Base-by-base conservation (phyloP, 2,329 filamentous ascomycete species). In the Fusarium neocosmosporiellum region DNA sequence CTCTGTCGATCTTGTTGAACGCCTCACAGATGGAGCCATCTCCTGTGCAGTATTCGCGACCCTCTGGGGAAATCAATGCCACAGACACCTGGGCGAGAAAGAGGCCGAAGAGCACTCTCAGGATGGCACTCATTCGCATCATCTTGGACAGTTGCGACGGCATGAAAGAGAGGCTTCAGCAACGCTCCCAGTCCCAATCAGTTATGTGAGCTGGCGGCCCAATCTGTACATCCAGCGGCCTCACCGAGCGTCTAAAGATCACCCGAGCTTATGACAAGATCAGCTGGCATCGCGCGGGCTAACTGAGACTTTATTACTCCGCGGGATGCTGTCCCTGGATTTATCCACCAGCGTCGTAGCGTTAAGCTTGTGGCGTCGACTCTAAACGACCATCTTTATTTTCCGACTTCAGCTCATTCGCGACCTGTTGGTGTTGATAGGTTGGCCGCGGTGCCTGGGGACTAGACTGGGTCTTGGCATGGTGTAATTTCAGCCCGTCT, bases 21-120 rank as follows among this genome's bases (percentile, higher is more conserved):
- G 66, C 70, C 22, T 67, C 53, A 16, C 70, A 73, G 31, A 73
- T 73, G 24, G 70, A 73, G 7, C 69, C 70, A 48, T 69, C 62
- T 37, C 70, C 69, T 14, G 63, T 31, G 16, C 70, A 73, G 31
- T 67, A 73, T 59, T 69, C 70, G 1, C 65, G 34, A n/a, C 54
- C 69, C 27, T 66, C 70, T 7, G 65, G 66, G 48, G 43, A 58
- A 6, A 71, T 48, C 24, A 58, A 24, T 14, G 64, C 64, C 11
- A 59, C 37, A n/a, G 54, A 65, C 3, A 67, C n/a, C 7, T 59
- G 50, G 3, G 65, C 29, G 31, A 68, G n/a, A 7, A 71, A 16
- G 29, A 73, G 46, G 22, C 64, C 8, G 3, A 73, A n/a, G 5
- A 58, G 31, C n/a, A 48, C 46, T 24, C 48, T 54, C 27, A 48